Base-by-base conservation (phyloP, 306 rosid genomes). In the Spatholobus suberectus region DNA sequence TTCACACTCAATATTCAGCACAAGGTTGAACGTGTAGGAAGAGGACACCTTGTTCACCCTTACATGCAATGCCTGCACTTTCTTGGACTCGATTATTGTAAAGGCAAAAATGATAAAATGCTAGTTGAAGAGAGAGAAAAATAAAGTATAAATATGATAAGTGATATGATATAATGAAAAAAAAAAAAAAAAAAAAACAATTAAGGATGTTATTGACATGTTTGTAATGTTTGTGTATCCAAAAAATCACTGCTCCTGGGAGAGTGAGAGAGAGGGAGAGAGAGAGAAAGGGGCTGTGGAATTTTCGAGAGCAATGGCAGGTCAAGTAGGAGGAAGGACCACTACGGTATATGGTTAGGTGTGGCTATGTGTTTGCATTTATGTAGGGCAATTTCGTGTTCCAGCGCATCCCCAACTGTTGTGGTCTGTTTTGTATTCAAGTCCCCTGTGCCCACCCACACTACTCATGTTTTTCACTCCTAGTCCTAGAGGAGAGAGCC, bases 371-470 rank as follows among this genome's bases (percentile, higher is more conserved):
- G 75, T 20, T 35, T 67, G 78, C 82, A 79, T 49, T 26, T 49
- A 63, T 71, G 47, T 38, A 29, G 41, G 76, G 65, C 57, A 65
- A 23, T 62, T 18, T 49, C 32, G 34, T 73, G 68, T 37, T 82
- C 80, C 81, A 82, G 73, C 75, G 54, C 83, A 72, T 78, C 23
- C 20, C 62, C 80, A 63, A 57, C 63, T 71, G 52, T 77, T 69
- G 13, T 23, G 21, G 0, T 43, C 1, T 52, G 17, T n/a, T 75
- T 32, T 43, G 17, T 65, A 47, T 38, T 57, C 18, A 76, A 55
- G 43, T n/a, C 5, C 67, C 35, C 23, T 52, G 40, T 38, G 49
- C 21, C 71, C 20, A 14, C 38, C 61, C 80, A 73, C 62, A 75
- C 40, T 44, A 71, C 4, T 55, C 66, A 35, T 70, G 49, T 59